Base-by-base conservation (phyloP, 148 eudicot species). In the Amaranthus palmeri region DNA sequence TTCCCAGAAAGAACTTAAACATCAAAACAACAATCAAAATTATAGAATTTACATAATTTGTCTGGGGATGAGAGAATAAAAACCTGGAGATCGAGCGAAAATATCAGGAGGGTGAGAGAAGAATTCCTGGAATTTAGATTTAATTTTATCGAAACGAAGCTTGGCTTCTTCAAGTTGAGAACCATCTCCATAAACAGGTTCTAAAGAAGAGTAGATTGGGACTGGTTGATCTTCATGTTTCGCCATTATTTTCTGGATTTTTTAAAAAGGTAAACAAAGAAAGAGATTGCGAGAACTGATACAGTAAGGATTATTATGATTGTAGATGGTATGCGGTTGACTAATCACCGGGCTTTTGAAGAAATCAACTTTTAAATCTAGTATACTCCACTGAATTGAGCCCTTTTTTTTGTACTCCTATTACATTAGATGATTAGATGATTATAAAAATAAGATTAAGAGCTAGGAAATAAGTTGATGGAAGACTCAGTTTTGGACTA, bases 71-170 rank as follows among this genome's bases (percentile, higher is more conserved):
- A 44, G 65, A 2, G 46, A 7, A 14, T 15, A 67, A 36, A 41
- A 56, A 87, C 98, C 98, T 63, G 98, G 98, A 41, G 98, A 89
- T 80, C 97, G 85, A 65, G 97, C 96, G 65, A 83, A 91, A 73
- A 89, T 15, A 2, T 89, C 69, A 14, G 98, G 97, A 25, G 81
- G 52, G 5, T 86, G 82, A 57, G 86, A 91, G 76, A 89, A 93
- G 47, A 85, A 59, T 10, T 89, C 73, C 3, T 77, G 36, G 73
- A 93, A 93, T 65, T 93, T 91, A 5, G 91, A 83, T 54, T 91
- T 89, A 66, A 95, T 78, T 2, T 76, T 81, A 53, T 72, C 79
- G 75, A 88, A 89, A 1, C 98, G 86, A 58, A 88, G 77, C 42
- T 80, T 75, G 14, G 97, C 97, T 81, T 95, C 97, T 65, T 95